Conservation (phyloP, 2,329 filamentous ascomycete species). For the Lasiodiplodia citricola region DNA sequence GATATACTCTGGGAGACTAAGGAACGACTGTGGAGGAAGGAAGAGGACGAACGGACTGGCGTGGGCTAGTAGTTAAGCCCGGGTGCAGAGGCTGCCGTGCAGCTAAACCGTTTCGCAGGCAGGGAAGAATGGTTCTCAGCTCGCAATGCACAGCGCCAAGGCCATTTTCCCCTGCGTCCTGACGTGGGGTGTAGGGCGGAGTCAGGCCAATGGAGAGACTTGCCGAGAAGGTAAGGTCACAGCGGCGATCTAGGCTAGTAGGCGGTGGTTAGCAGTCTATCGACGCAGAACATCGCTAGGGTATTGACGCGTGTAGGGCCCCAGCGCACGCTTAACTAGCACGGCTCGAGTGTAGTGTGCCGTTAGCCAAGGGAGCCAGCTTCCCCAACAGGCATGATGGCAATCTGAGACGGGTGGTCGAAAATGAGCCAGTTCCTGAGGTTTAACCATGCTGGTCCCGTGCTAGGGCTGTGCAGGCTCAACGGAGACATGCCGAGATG, state of each 20-base stretch:
- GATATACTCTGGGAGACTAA: not conserved
- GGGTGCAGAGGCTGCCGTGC: not conserved
- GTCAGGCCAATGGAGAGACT: constrained; percentile 6
- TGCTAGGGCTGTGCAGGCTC: constrained; percentile 6
- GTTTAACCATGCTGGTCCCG: not conserved
- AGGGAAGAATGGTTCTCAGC: not conserved
- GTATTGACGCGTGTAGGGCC: constrained; percentile 10
- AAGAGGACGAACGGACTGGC: not conserved
- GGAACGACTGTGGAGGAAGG: not conserved
- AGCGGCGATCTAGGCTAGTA: constrained; percentile 2
- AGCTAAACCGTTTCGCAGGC: not conserved
- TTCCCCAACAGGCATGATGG: constrained; percentile 2
- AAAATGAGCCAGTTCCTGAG: not conserved
- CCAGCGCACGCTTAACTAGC: not conserved
- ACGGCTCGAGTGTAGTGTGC: constrained; percentile 7
- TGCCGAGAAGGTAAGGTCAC: not conserved
- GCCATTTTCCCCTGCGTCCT: constrained; percentile 16
- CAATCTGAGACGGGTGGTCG: not conserved
- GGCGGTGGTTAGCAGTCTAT: constrained; percentile 6
- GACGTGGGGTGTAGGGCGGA: not conserved
- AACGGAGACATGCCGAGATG: not conserved
- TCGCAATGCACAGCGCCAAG: not conserved
- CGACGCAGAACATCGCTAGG: constrained; percentile 14
- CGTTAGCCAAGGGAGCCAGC: constrained; percentile 2
- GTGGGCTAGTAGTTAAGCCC: not conserved